These are phyloP conservation scores for Macrotyloma uniflorum DNA, from an alignment of 306 rosid species.

Conservation along the genomic window DNA sequence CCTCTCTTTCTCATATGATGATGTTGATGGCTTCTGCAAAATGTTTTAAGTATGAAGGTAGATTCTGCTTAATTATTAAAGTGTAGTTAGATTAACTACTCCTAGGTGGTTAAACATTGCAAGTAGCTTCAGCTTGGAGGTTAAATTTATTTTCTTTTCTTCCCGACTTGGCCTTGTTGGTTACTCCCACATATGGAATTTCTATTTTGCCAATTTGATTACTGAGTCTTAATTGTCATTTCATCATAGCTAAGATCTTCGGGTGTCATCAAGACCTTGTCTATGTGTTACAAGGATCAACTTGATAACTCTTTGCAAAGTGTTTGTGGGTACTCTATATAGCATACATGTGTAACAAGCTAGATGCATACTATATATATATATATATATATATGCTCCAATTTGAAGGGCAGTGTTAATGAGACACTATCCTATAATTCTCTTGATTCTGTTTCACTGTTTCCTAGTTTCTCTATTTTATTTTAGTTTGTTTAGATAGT, in stretches of 20 bases:
- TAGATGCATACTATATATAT: neutral
- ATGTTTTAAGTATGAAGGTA: neutral
- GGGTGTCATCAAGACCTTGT: neutral
- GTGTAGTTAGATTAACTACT: neutral
- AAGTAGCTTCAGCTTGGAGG: neutral
- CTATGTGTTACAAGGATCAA: neutral
- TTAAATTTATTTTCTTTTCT: neutral
- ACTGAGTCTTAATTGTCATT: neutral
- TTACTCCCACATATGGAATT: neutral
- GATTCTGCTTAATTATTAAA: neutral
- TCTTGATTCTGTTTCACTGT: neutral
- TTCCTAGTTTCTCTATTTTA: neutral
- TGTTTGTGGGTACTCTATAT: neutral
- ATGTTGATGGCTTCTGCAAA: neutral
- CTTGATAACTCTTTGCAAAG: neutral
- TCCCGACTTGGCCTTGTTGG: neutral
- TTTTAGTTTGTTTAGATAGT: neutral
- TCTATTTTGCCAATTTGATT: neutral
- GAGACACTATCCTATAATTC: neutral
- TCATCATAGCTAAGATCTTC: neutral
- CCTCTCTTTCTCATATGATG: neutral
- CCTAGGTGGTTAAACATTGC: neutral
- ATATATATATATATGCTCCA: neutral
- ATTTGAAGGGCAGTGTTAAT: neutral
- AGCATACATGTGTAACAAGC: neutral